These are phyloP conservation scores for Stachybotrys echinatus DNA, from an alignment of 2,329 filamentous ascomycete genomes.

Conservation along the genomic window DNA sequence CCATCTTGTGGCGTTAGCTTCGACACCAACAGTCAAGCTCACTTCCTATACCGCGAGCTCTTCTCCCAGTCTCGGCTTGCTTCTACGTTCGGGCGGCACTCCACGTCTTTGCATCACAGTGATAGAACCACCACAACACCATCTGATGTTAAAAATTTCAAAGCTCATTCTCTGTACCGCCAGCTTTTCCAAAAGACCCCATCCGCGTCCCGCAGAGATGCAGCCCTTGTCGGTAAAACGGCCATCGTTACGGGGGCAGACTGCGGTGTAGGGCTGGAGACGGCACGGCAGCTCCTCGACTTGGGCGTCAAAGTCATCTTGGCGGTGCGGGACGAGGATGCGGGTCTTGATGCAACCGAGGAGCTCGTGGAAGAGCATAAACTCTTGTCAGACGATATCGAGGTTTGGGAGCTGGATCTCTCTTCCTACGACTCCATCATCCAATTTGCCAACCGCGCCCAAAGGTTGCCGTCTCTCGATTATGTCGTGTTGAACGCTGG, in stretches of 20 bases:
- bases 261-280: slow-evolving; percentile 37
- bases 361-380: slow-evolving; percentile 16
- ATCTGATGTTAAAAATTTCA: too few species aligned
- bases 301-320: slow-evolving; percentile 33
- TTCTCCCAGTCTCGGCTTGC: too few species aligned
- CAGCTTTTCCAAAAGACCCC: slow-evolving; percentile 1
- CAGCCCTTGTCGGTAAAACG: slow-evolving; percentile 23
- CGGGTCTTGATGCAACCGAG: slow-evolving; percentile 31
- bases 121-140: too few species aligned
- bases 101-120: too few species aligned
- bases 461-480: background rate
- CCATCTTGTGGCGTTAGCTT: too few species aligned
- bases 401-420: slow-evolving; percentile 8
- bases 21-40: too few species aligned
- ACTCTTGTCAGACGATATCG: slow-evolving; percentile 23
- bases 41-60: too few species aligned
- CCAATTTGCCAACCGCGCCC: background rate
- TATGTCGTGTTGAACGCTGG: background rate
- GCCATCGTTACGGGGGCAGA: slow-evolving; percentile 42
- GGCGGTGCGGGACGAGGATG: slow-evolving; percentile 30
- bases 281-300: slow-evolving; percentile 30
- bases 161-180: background rate
- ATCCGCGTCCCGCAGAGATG: background rate
- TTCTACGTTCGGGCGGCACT: too few species aligned
- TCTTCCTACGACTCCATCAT: background rate